A percentile compares a stretch with the other conserved stretches of the same genome.
Evolutionary conservation across 2,329 filamentous ascomycete species (phyloP).

Genomic region (Ophioceras dolichostomum): DNA sequence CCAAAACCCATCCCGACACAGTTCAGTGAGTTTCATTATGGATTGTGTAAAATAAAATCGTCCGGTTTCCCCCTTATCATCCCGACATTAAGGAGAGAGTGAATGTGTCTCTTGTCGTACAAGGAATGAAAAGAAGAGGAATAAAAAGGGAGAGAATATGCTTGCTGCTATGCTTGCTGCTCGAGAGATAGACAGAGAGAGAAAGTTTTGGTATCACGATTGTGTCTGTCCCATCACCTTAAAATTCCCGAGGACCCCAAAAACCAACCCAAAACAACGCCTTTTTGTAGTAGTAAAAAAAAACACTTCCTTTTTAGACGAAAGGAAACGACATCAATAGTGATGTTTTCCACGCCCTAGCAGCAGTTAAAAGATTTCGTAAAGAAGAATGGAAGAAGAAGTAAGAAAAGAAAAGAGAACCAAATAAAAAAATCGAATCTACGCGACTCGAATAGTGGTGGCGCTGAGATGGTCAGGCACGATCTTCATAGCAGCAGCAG

Average conservation of each 20-base stretch:
- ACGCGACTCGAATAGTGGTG: conserved; percentile 4
- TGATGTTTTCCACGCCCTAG: too few relatives aligned
- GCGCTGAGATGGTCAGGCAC: conserved; percentile 3
- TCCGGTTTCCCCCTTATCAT: too few relatives aligned
- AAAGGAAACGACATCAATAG: too few relatives aligned
- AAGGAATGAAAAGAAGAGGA: not conserved
- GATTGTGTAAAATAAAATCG: too few relatives aligned
- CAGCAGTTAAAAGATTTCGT: not conserved
- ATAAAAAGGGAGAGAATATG: conserved; percentile 1
- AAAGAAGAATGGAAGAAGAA: not conserved
- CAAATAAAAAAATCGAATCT: not conserved
- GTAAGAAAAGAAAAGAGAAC: not conserved
- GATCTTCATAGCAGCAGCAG: conserved; percentile 1
- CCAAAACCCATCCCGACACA: too few relatives aligned
- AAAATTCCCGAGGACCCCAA: not conserved
- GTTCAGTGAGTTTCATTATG: too few relatives aligned
- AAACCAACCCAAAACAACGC: too few relatives aligned
- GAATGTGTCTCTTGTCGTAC: not conserved
- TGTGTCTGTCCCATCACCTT: not conserved
- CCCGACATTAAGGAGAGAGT: too few relatives aligned
- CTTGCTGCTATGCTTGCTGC: not conserved
- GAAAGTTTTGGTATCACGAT: too few relatives aligned
- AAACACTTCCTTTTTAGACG: too few relatives aligned
- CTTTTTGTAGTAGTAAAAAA: too few relatives aligned
- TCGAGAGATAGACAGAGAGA: not conserved